phyloP scores from a whole-genome alignment of 202 grass and related monocot genomes.

The Sporobolus alterniflorus region DNA sequence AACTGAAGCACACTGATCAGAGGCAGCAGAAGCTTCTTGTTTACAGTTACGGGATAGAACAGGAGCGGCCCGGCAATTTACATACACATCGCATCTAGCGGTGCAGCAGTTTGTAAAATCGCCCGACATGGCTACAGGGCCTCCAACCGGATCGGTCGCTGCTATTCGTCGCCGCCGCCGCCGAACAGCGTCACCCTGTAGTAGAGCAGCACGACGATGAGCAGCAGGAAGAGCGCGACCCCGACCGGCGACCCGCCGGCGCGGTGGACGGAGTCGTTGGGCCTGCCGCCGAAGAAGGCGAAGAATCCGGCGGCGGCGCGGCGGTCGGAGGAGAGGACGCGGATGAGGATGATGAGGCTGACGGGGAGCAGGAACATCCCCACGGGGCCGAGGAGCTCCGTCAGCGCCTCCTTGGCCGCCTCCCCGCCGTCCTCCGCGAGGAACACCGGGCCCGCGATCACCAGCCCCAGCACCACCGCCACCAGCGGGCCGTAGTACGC shows the following conservation, averaged over 20 bases:
- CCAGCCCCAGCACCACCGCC: slow-evolving; percentile 57
- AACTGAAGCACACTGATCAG: not conserved
- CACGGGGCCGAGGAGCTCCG: slow-evolving; percentile 57
- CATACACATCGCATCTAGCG: slow-evolving; percentile 26
- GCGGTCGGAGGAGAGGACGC: slow-evolving; percentile 66
- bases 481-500: slow-evolving; percentile 60
- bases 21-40: not conserved
- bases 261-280: slow-evolving; percentile 57
- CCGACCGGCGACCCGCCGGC: slow-evolving; percentile 57
- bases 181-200: slow-evolving; percentile 53
- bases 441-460: slow-evolving; percentile 56
- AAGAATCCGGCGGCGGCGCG: slow-evolving; percentile 41
- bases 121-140: too few species aligned
- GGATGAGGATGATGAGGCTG: slow-evolving; percentile 65
- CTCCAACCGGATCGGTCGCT: not conserved
- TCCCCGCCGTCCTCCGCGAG: slow-evolving; percentile 46
- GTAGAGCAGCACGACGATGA: slow-evolving; percentile 65
- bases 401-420: slow-evolving; percentile 33
- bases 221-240: slow-evolving; percentile 62
- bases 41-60: not conserved
- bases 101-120: not conserved
- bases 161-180: slow-evolving; percentile 45
- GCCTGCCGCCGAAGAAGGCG: slow-evolving; percentile 50
- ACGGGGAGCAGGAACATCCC: slow-evolving; percentile 69
- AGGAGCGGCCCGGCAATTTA: not conserved